Evolutionary conservation across 768 basidiomycete genomes (phyloP), one percentile per base, ranked within the genome.

Genomic region (Phylloporus rhodoxanthus): DNA sequence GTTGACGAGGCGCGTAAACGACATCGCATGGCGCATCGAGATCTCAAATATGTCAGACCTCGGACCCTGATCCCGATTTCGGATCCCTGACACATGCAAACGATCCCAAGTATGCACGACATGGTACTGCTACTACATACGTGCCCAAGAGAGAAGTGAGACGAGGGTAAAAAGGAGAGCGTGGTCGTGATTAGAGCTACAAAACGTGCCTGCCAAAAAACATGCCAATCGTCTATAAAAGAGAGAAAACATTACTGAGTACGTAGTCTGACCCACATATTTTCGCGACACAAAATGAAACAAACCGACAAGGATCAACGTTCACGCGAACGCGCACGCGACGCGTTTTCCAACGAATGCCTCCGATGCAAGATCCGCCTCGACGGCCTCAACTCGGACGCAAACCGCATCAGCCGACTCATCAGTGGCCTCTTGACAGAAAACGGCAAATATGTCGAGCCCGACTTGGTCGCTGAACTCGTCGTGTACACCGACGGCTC

Each of bases 371-470:
- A 61, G 20, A 69, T 72, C 50, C 68, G 69, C 44, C 59, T 63
- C 23, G 71, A 65, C 2, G 73, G 69, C 8, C 57, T 72, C 47
- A 80, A 70, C 45, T 74, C 75, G 29, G 72, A 71, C 20, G 74
- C 72, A 49, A 79, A 72, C 44, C 70, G 72, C 55, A 84, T 78
- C 8, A 86, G 63, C 46, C 84, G 76, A 60, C 78, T 77, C 60
- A 85, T 78, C 56, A 86, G 79, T 29, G 79, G 78, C 53, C 77
- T 81, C 68, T 75, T 81, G 45, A 66, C 59, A 51, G 63, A 65
- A 50, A 59, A 61, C 2, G 40, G 61, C 41, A 75, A 75, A 39
- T 64, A 67, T 9, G 79, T 76, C 8, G 79, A 75, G n/a, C 75
- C 75, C 13, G 81, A 79, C 59, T 78, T 78, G 47, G 68, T 78